A percentile compares a stretch with the other conserved stretches of the same genome.
Evolutionary conservation across 2,329 filamentous ascomycete genomes (phyloP).

Genomic region (Albifimbria verrucaria): DNA sequence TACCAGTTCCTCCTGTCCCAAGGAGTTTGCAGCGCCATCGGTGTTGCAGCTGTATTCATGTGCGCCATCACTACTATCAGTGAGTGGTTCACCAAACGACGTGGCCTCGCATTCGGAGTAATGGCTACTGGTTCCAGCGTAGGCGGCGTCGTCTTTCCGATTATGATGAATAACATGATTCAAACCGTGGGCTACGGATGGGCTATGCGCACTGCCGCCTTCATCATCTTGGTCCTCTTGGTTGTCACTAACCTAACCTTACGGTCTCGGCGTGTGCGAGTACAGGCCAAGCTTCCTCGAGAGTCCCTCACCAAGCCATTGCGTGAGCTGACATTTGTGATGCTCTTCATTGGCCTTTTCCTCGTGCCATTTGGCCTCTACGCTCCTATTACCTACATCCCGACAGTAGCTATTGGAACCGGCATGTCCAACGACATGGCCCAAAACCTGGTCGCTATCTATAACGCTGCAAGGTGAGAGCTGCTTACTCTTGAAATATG

Average conservation of each 20-base stretch:
- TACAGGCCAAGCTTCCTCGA: background rate
- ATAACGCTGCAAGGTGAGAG: constrained; percentile 19
- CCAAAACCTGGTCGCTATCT: constrained; percentile 19
- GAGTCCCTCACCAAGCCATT: constrained; percentile 7
- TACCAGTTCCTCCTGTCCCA: constrained; percentile 32
- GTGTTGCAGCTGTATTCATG: constrained; percentile 21
- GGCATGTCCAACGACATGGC: constrained; percentile 26
- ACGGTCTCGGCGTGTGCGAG: constrained; percentile 9
- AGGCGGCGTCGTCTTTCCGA: constrained; percentile 31
- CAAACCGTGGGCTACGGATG: constrained; percentile 23
- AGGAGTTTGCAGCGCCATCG: constrained; percentile 25
- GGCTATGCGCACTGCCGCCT: constrained; percentile 27
- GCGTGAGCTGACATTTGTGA: constrained; percentile 11
- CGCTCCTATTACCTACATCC: constrained; percentile 18
- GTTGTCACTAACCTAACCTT: constrained; percentile 6
- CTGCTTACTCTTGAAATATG: background rate
- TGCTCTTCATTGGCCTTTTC: constrained; percentile 17
- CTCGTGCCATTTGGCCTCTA: constrained; percentile 14
- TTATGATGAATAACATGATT: constrained; percentile 27
- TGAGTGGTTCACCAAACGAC: constrained; percentile 20
- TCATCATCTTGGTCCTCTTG: constrained; percentile 25
- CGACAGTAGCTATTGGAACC: constrained; percentile 21
- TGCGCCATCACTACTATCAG: constrained; percentile 18
- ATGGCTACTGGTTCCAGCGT: constrained; percentile 23
- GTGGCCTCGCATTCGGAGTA: constrained; percentile 22